A percentile compares a stretch with the other conserved stretches of the same genome.
phyloP scores from a whole-genome alignment of 306 rosid genomes.

The Dryas alaskensis region DNA sequence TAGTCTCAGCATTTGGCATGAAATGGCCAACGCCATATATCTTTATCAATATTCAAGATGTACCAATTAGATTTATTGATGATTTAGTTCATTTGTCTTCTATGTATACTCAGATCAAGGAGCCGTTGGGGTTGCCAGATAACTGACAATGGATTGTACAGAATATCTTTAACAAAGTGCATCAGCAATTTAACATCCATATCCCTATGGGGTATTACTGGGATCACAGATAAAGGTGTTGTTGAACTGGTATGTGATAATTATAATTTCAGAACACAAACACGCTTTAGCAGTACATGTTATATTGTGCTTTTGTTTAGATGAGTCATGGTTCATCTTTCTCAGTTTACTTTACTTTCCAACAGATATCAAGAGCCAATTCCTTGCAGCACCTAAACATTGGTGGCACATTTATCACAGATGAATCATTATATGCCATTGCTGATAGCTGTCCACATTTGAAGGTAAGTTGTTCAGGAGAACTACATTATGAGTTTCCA shows the following conservation, averaged over 20 bases:
- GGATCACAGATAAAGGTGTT: constrained; percentile 88
- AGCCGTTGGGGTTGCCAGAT: constrained; percentile 91
- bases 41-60: not conserved
- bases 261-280: not conserved
- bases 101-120: constrained; percentile 58
- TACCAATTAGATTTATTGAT: not conserved
- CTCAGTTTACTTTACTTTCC: constrained; percentile 17
- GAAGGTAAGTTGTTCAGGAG: constrained; percentile 45
- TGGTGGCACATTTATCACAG: constrained; percentile 93
- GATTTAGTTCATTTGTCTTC: not conserved
- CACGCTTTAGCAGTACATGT: not conserved
- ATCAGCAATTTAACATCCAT: constrained; percentile 68
- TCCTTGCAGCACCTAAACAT: constrained; percentile 75
- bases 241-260: constrained; percentile 61
- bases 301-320: not conserved
- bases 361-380: constrained; percentile 71
- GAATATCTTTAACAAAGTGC: constrained; percentile 73
- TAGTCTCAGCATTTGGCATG: not conserved
- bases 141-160: constrained; percentile 61
- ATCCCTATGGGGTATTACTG: constrained; percentile 89
- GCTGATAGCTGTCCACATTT: constrained; percentile 70
- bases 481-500: constrained; percentile 1
- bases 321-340: not conserved
- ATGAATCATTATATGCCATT: constrained; percentile 66
- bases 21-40: not conserved